Base-by-base conservation (phyloP, 177 flowering plant species). In the Vitis hybrid region DNA sequence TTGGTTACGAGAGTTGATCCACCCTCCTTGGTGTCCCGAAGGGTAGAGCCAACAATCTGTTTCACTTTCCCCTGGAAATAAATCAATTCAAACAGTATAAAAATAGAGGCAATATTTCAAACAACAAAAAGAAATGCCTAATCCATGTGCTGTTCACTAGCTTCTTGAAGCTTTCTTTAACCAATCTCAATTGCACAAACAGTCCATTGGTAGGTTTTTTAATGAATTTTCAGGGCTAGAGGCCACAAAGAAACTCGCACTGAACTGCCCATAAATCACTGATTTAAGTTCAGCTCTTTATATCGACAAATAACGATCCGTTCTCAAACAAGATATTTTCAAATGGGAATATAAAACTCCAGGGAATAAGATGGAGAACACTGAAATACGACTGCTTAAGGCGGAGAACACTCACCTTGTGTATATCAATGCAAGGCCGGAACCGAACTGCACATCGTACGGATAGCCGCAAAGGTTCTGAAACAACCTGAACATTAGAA, bases 31-130 rank as follows among this genome's bases (percentile, higher is more conserved):
- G 80, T 79, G 81, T 95, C 99, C 74, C 65, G 66, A 66, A 95
- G 91, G 11, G 99, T 93, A 16, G 99, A 95, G 52, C 99, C 99
- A 74, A 95, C 99, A 78, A 95, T 95, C 78, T 95, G 98, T 78
- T 95, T 95, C 83, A 95, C 99, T 81, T 91, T 93, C 9, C 97
- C 99, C 97, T 94, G 79, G 74, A 74, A 79, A 65, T 14, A 64
- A 65, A 56, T 12, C 56, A 66, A 40, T 40, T 40, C 6, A 40
- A 40, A 40, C 46, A 40, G 8, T 6, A 40, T 40, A 40, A 40
- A 40, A 40, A 40, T 40, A 7, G 7, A 40, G 46, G 46, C 46
- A 40, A 40, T 60, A 66, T 24, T 54, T 35, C 9, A 67, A 61
- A 48, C 48, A 56, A 5, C 6, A 60, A 13, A 50, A 52, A 35